These are phyloP conservation scores for Rosa persica DNA, from an alignment of 306 rosid genomes.

Conservation along the genomic window DNA sequence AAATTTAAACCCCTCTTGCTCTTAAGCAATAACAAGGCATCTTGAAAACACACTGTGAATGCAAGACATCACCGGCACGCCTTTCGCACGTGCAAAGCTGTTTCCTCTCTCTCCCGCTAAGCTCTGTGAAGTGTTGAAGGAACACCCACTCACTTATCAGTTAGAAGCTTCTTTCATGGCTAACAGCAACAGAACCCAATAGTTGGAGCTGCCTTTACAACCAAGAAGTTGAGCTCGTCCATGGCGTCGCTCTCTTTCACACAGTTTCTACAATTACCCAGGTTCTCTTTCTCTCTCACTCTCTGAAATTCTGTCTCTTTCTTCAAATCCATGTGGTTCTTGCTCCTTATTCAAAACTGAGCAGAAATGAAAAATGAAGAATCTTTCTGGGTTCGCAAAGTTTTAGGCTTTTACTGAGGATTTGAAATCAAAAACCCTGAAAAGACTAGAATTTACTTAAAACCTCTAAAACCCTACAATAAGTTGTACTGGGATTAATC, in stretches of 20 bases:
- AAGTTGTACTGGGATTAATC: background rate
- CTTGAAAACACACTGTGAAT: too few species aligned
- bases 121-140: background rate
- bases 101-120: slow-evolving; percentile 18
- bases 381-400: slow-evolving; percentile 10
- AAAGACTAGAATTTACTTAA: slow-evolving; percentile 11
- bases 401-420: background rate
- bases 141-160: background rate
- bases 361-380: background rate
- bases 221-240: slow-evolving; percentile 15
- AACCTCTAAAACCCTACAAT: slow-evolving; percentile 23
- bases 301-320: background rate
- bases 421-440: background rate
- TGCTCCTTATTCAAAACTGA: background rate
- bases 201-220: slow-evolving; percentile 15
- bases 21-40: too few species aligned
- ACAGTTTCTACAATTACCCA: slow-evolving; percentile 59
- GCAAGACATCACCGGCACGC: background rate
- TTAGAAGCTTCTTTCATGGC: slow-evolving; percentile 30
- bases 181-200: slow-evolving; percentile 19
- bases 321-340: background rate
- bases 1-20: too few species aligned
- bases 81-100: slow-evolving; percentile 3
- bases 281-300: slow-evolving; percentile 45
- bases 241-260: slow-evolving; percentile 66